These are phyloP conservation scores for Penicillium subrubescens DNA, from an alignment of 495 filamentous ascomycete species.

Conservation along the genomic window DNA sequence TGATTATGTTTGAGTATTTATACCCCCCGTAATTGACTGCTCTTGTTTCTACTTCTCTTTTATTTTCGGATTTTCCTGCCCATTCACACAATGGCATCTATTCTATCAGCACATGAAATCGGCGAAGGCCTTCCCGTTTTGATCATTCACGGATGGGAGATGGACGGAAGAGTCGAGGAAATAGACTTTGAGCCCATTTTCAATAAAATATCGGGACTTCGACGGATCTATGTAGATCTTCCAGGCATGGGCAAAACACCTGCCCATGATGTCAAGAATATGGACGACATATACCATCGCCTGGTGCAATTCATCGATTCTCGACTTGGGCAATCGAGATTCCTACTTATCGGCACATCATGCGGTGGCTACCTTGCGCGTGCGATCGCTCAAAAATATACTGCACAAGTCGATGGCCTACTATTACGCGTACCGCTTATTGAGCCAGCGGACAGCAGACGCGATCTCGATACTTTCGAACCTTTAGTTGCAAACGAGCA, in stretches of 20 bases:
- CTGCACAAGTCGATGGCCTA: neutral
- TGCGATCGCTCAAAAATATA: neutral
- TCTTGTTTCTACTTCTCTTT: neutral
- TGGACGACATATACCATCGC: neutral
- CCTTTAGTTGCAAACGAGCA: neutral
- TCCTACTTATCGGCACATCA: neutral
- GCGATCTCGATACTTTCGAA: neutral
- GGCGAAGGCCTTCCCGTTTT: neutral
- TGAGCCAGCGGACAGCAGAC: neutral
- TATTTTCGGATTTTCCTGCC: neutral
- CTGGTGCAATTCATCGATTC: neutral
- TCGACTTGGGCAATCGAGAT: neutral
- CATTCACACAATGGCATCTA: neutral
- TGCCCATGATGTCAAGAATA: neutral
- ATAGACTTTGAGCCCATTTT: neutral
- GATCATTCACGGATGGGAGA: neutral
- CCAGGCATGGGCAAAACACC: neutral
- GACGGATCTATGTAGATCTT: neutral
- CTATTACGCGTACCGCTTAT: neutral
- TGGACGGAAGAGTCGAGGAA: neutral
- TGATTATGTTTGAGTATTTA: neutral
- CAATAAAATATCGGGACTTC: neutral
- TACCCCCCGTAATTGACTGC: neutral
- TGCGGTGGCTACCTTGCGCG: neutral
- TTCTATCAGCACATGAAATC: neutral